A percentile compares a stretch with the other conserved stretches of the same genome.
Conservation (phyloP, 345 rosid species). For the Abelmoschus esculentus region DNA sequence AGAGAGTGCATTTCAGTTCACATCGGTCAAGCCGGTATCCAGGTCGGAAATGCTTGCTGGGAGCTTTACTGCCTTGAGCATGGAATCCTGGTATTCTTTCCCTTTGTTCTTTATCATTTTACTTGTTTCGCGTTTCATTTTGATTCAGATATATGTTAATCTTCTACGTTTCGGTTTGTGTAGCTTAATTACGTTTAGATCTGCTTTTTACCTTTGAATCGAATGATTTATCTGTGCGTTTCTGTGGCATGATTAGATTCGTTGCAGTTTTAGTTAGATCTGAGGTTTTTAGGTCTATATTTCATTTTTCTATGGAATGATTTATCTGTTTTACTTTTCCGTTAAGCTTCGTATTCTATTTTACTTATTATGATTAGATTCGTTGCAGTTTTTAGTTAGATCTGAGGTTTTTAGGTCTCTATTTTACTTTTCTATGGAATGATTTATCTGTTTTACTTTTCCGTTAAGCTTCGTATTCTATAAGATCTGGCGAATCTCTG, state of each 20-base stretch:
- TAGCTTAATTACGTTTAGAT: background rate
- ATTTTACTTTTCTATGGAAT: background rate
- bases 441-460: background rate
- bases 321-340: background rate
- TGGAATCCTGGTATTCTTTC: constrained; percentile 50
- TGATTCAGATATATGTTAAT: background rate
- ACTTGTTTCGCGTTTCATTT: background rate
- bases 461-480: background rate
- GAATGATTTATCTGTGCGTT: background rate
- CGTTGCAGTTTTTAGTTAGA: background rate
- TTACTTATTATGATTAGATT: background rate
- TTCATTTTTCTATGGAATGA: background rate
- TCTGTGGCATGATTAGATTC: background rate
- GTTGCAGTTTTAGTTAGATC: background rate
- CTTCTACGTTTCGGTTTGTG: background rate
- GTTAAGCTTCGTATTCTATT: background rate
- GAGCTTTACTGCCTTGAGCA: constrained; percentile 64
- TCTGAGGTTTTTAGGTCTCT: background rate
- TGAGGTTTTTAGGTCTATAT: background rate
- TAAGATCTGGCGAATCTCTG: background rate
- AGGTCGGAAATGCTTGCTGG: constrained; percentile 80
- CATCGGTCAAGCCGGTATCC: constrained; percentile 79
- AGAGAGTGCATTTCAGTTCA: constrained; percentile 73
- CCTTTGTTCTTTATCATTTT: background rate
- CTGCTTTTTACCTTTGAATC: background rate